Evolutionary conservation across 2,329 filamentous ascomycete genomes (phyloP).

Genomic region (Coniochaeta sp.): DNA sequence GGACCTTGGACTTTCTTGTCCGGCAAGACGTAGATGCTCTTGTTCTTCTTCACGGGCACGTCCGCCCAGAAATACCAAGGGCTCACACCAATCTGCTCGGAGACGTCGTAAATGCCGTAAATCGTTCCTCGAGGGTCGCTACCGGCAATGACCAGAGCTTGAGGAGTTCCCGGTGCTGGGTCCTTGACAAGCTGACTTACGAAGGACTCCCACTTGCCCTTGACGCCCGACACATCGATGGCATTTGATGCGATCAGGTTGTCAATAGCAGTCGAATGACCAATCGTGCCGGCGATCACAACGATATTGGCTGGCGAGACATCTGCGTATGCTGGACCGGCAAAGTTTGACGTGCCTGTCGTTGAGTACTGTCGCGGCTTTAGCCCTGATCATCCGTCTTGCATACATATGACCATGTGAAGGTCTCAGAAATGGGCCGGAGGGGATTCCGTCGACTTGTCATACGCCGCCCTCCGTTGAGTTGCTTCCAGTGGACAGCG

Average conservation of each 20-base stretch:
- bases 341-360: constrained; percentile 31
- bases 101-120: constrained; percentile 64
- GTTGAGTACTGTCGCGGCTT: constrained; percentile 29
- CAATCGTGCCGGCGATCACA: constrained; percentile 63
- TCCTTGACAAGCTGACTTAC: constrained; percentile 49
- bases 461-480: not conserved
- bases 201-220: constrained; percentile 65
- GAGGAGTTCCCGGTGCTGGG: constrained; percentile 47
- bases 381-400: not conserved
- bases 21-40: constrained; percentile 47
- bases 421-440: not conserved
- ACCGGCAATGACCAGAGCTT: constrained; percentile 60
- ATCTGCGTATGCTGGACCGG: constrained; percentile 35
- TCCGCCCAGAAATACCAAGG: constrained; percentile 66
- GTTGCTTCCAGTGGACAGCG: not conserved
- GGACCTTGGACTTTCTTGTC: constrained; percentile 48
- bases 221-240: constrained; percentile 48
- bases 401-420: not conserved
- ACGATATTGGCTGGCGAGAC: constrained; percentile 38
- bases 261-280: constrained; percentile 56
- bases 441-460: not conserved
- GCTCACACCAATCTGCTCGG: constrained; percentile 66
- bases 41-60: constrained; percentile 42
- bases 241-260: constrained; percentile 45
- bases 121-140: constrained; percentile 60